phyloP scores from a whole-genome alignment of 2,329 filamentous ascomycete species.

The Rutstroemia sydowiana region DNA sequence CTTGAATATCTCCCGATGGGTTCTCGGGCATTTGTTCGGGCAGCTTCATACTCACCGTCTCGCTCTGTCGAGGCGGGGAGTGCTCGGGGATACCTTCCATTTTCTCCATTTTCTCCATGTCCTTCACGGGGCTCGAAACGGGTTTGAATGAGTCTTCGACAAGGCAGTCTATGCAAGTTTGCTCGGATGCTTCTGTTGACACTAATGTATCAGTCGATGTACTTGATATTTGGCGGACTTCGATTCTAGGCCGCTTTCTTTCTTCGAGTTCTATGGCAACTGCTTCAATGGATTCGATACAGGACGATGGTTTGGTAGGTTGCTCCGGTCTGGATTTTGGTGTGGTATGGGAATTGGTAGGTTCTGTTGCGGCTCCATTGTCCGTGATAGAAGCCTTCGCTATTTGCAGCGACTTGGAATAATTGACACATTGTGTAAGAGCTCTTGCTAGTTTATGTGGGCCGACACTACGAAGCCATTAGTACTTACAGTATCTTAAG shows the following conservation, averaged over 20 bases:
- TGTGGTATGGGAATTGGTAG: neutral
- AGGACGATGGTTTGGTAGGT: no score
- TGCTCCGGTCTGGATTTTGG: neutral
- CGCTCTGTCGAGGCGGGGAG: neutral
- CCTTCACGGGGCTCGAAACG: neutral
- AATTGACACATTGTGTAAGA: slow-evolving; percentile 15
- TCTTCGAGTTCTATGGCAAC: neutral
- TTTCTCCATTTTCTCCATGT: no score
- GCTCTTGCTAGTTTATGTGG: slow-evolving; percentile 18
- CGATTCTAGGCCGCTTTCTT: neutral
- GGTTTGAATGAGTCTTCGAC: no score
- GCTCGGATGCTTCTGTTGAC: neutral
- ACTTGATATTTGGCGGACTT: neutral
- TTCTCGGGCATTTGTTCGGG: no score
- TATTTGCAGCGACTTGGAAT: neutral
- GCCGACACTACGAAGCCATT: slow-evolving; percentile 12
- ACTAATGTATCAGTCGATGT: neutral
- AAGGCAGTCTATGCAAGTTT: neutral
- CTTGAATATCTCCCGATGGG: no score
- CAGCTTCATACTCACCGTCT: no score
- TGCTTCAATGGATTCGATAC: neutral
- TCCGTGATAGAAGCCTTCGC: neutral
- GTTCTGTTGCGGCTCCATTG: no score
- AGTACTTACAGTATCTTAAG: neutral
- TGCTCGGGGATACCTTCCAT: neutral